Evolutionary conservation across 768 basidiomycete species (phyloP).

Genomic region (Tephrocybe rancida): DNA sequence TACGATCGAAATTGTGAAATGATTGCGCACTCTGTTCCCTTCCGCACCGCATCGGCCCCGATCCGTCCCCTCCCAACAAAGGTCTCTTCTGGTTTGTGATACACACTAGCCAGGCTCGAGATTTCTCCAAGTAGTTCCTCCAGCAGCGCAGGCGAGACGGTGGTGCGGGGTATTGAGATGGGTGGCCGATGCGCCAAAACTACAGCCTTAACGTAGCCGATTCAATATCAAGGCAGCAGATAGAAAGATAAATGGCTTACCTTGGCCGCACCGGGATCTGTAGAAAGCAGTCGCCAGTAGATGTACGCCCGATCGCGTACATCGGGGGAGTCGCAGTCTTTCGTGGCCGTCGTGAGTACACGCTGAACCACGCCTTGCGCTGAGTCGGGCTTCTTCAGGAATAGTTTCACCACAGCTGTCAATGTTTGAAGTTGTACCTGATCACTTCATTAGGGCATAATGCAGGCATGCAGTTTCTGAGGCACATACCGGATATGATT

Average conservation of each 20-base stretch:
- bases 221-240: background rate
- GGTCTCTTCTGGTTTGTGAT: conserved; percentile 96
- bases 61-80: conserved; percentile 93
- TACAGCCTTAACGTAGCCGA: conserved; percentile 50
- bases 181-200: conserved; percentile 92
- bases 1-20: background rate
- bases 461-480: background rate
- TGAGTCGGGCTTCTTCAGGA: conserved; percentile 91
- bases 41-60: conserved; percentile 77
- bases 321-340: conserved; percentile 96
- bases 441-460: conserved; percentile 5
- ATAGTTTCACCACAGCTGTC: conserved; percentile 96
- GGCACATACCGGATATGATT: conserved; percentile 78
- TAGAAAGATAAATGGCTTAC: conserved; percentile 37
- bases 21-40: conserved; percentile 56
- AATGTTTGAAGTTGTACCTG: conserved; percentile 80
- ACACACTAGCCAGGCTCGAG: conserved; percentile 88
- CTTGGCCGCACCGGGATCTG: conserved; percentile 95
- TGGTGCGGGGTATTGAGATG: conserved; percentile 90
- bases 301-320: conserved; percentile 97
- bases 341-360: conserved; percentile 93
- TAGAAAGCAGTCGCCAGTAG: conserved; percentile 94
- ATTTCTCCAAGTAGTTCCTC: conserved; percentile 93
- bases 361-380: conserved; percentile 91
- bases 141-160: conserved; percentile 82